Evolutionary conservation across 495 filamentous ascomycete species (phyloP).

Genomic region (Xylaria curta): DNA sequence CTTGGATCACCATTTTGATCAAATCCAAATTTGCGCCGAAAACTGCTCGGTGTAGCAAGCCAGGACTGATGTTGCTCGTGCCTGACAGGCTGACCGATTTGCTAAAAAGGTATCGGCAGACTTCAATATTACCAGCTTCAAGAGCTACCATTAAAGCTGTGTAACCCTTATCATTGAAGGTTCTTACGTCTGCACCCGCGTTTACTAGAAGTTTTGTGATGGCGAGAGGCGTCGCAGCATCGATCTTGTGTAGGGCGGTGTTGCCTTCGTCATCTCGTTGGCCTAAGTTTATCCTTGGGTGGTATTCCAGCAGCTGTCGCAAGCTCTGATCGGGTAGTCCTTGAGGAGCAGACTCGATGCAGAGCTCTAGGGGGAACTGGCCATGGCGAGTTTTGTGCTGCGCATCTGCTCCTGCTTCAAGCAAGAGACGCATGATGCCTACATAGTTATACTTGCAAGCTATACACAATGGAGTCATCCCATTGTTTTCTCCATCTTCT

Average conservation of each 20-base stretch:
- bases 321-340: not conserved
- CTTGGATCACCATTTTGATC: not conserved
- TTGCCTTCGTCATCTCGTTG: not conserved
- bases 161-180: not conserved
- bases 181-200: not conserved
- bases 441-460: not conserved
- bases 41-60: not conserved
- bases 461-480: not conserved
- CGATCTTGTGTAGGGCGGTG: conserved; percentile 4
- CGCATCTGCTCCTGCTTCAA: not conserved
- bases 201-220: not conserved
- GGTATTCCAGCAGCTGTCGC: not conserved
- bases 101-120: not conserved
- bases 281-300: not conserved
- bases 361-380: not conserved
- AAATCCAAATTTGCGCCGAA: not conserved
- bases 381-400: conserved; percentile 2
- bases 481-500: not conserved
- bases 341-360: not conserved
- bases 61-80: not conserved
- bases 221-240: not conserved
- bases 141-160: conserved; percentile 2
- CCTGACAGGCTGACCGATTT: not conserved
- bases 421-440: conserved; percentile 2
- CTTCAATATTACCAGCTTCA: not conserved